phyloP scores from a whole-genome alignment of 2,329 filamentous ascomycete genomes.

The Phoma sp. region DNA sequence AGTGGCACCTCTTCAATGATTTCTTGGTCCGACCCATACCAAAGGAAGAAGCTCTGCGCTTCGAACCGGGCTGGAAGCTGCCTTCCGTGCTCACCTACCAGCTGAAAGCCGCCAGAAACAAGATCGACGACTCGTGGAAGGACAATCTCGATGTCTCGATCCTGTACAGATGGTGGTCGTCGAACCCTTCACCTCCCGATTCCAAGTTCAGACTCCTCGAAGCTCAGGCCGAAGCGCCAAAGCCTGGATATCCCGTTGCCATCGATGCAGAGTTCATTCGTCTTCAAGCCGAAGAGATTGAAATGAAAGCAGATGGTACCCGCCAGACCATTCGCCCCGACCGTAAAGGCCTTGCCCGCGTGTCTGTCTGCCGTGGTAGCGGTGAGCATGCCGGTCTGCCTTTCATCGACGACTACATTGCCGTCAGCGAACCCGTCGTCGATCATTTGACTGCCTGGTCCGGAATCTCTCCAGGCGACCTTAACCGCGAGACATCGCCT shows the following conservation, averaged over 20 bases:
- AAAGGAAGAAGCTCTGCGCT: constrained; percentile 83
- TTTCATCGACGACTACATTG: constrained; percentile 98
- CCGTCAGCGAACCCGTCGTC: constrained; percentile 86
- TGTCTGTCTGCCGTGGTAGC: constrained; percentile 83
- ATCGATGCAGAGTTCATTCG: constrained; percentile 97
- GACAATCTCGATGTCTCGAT: constrained; percentile 81
- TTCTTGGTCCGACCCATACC: constrained; percentile 85
- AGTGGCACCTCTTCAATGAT: constrained; percentile 98
- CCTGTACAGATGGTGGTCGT: constrained; percentile 75
- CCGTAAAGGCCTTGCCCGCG: constrained; percentile 88
- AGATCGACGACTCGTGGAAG: constrained; percentile 87
- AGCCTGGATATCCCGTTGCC: constrained; percentile 77
- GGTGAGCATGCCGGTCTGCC: constrained; percentile 80
- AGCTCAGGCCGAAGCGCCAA: constrained; percentile 67
- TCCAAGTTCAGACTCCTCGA: constrained; percentile 68
- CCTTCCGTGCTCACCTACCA: constrained; percentile 90
- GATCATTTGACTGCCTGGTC: constrained; percentile 96
- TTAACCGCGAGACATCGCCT: constrained; percentile 77
- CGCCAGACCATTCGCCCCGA: constrained; percentile 90
- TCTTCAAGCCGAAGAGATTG: constrained; percentile 89
- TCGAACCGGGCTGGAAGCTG: constrained; percentile 90
- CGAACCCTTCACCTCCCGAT: constrained; percentile 48
- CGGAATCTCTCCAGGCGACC: constrained; percentile 83
- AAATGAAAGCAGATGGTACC: constrained; percentile 93
- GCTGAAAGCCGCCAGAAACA: constrained; percentile 78